phyloP scores from a whole-genome alignment of 495 filamentous ascomycete genomes.

The Aspergillus cavernicola region DNA sequence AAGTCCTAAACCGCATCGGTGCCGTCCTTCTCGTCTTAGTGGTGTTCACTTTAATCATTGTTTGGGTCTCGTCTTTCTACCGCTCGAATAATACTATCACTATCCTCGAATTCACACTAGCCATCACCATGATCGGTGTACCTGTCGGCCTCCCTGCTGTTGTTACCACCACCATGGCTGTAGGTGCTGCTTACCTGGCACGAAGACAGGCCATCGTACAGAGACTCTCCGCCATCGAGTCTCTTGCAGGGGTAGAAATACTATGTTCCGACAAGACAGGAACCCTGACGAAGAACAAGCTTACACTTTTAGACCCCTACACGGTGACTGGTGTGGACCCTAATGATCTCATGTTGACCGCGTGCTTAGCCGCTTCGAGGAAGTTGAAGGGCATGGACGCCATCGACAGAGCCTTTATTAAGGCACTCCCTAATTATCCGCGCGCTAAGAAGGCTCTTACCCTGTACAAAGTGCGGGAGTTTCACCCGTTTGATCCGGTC shows the following conservation, averaged over 20 bases:
- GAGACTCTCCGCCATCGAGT: conserved; percentile 91
- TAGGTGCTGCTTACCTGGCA: conserved; percentile 86
- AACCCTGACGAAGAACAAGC: conserved; percentile 86
- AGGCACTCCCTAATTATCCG: conserved; percentile 74
- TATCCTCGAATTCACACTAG: conserved; percentile 78
- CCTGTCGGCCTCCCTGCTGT: conserved; percentile 93
- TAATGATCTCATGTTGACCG: conserved; percentile 85
- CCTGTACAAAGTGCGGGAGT: conserved; percentile 75
- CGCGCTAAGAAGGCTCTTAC: conserved; percentile 68
- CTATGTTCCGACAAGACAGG: conserved; percentile 94
- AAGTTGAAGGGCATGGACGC: conserved; percentile 95
- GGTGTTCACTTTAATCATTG: conserved; percentile 70
- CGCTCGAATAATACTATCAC: conserved; percentile 69
- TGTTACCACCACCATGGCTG: conserved; percentile 95
- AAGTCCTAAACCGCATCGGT: conserved; percentile 81
- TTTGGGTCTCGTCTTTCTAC: conserved; percentile 87
- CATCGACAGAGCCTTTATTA: conserved; percentile 92
- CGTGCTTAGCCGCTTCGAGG: conserved; percentile 84
- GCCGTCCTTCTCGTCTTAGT: conserved; percentile 71
- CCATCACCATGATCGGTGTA: conserved; percentile 88
- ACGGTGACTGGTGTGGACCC: conserved; percentile 73
- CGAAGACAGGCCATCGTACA: conserved; percentile 92
- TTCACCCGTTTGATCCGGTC: conserved; percentile 88
- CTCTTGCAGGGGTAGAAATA: conserved; percentile 87
- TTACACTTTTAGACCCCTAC: conserved; percentile 80